Conservation (phyloP, 1,139 yeast genomes). For the Sugiyamaella japonica region DNA sequence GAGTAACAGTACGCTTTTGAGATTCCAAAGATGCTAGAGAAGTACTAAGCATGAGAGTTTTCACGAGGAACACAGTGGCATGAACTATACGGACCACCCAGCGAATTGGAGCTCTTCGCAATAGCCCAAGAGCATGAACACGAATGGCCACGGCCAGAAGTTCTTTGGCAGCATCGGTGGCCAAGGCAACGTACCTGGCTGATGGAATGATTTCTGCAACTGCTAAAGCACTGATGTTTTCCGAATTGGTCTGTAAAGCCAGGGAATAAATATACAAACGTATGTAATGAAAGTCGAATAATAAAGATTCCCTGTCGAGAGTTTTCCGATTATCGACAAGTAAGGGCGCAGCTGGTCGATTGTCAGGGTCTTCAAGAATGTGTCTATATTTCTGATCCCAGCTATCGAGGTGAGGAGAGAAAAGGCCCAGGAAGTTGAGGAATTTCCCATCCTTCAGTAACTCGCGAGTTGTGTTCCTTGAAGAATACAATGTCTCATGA, state of each 20-base stretch:
- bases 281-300: conserved; percentile 82
- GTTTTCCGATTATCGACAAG: conserved; percentile 39
- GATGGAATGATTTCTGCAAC: conserved; percentile 71
- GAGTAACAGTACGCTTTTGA: conserved; percentile 62
- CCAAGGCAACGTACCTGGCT: conserved; percentile 76
- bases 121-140: conserved; percentile 59
- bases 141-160: conserved; percentile 70
- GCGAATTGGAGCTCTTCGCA: conserved; percentile 81
- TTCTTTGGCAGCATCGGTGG: conserved; percentile 82
- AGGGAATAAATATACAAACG: conserved; percentile 79
- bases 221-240: conserved; percentile 27
- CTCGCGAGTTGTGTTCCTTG: conserved; percentile 41
- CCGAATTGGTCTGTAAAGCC: conserved; percentile 49
- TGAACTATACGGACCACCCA: conserved; percentile 90
- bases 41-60: conserved; percentile 55
- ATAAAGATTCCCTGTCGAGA: conserved; percentile 67
- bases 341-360: conserved; percentile 33
- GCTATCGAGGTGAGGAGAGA: conserved; percentile 72
- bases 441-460: conserved; percentile 54
- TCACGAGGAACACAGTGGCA: conserved; percentile 87
- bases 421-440: conserved; percentile 65
- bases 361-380: conserved; percentile 48
- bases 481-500: conserved; percentile 73
- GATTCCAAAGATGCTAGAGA: conserved; percentile 47
- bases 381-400: conserved; percentile 71